phyloP scores from a whole-genome alignment of 768 basidiomycete species.

The Cystobasidium onofrii region DNA sequence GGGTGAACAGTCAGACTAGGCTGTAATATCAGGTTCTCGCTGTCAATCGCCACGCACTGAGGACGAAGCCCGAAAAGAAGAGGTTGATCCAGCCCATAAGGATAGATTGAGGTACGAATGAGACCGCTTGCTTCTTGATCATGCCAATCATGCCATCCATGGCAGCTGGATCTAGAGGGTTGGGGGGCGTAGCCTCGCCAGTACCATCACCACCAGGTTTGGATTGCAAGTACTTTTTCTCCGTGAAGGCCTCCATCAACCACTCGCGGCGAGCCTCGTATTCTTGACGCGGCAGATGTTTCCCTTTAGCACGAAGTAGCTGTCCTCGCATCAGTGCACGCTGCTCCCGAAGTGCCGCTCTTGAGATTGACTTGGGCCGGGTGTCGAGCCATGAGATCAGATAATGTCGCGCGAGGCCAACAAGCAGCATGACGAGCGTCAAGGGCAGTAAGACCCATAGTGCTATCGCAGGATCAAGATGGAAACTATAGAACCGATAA shows the following conservation, averaged over 20 bases:
- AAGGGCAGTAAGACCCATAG: slow-evolving; percentile 31
- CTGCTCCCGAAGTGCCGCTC: slow-evolving; percentile 84
- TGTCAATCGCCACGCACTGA: slow-evolving; percentile 69
- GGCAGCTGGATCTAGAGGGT: slow-evolving; percentile 80
- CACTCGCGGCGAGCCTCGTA: slow-evolving; percentile 45
- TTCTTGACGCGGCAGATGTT: slow-evolving; percentile 41
- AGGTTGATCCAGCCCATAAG: slow-evolving; percentile 99
- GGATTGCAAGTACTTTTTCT: neutral
- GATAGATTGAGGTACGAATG: slow-evolving; percentile 92
- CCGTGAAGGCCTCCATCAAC: slow-evolving; percentile 41
- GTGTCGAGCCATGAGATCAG: slow-evolving; percentile 77
- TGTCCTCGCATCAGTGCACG: slow-evolving; percentile 36
- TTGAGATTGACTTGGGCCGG: slow-evolving; percentile 67
- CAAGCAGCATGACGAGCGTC: slow-evolving; percentile 29
- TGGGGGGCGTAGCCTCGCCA: slow-evolving; percentile 54
- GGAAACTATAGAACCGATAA: slow-evolving; percentile 17
- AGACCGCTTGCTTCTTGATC: slow-evolving; percentile 98
- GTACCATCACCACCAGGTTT: neutral
- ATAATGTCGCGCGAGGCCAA: slow-evolving; percentile 58
- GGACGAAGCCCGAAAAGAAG: slow-evolving; percentile 97
- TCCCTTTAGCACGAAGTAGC: slow-evolving; percentile 34
- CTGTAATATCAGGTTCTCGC: too few species aligned
- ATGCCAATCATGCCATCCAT: slow-evolving; percentile 99
- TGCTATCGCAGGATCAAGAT: slow-evolving; percentile 29
- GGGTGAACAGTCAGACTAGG: slow-evolving; percentile 24